phyloP scores from a whole-genome alignment of 495 filamentous ascomycete species.

The Penicillium verhagenii region DNA sequence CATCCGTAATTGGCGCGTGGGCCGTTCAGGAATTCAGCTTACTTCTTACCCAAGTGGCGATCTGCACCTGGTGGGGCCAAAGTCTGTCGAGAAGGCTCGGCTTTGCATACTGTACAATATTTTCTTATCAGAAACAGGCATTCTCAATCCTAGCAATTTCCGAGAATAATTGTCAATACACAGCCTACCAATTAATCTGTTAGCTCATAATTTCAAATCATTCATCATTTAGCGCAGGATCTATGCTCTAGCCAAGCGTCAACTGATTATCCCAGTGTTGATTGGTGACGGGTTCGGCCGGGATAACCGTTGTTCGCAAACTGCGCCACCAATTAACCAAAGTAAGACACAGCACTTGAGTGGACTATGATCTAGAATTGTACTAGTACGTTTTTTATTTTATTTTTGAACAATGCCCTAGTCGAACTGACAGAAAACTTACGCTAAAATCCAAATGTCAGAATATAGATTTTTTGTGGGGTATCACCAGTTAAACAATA shows the following conservation, averaged over 20 bases:
- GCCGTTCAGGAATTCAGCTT: no score
- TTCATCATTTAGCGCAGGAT: neutral
- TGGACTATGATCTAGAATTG: neutral
- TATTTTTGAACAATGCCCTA: no score
- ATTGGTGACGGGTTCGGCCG: neutral
- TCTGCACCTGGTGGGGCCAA: conserved; percentile 2
- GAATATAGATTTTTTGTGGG: neutral
- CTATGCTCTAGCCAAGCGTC: neutral
- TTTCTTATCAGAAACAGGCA: neutral
- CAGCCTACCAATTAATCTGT: neutral
- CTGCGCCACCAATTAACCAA: neutral
- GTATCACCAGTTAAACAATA: neutral
- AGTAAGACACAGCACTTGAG: neutral
- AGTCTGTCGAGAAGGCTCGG: neutral
- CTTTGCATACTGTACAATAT: neutral
- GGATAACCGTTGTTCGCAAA: neutral
- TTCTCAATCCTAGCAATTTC: no score
- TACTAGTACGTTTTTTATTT: no score
- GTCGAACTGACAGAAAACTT: neutral
- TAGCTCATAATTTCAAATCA: no score
- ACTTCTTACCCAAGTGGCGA: neutral
- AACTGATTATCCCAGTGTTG: neutral
- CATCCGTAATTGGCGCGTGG: neutral
- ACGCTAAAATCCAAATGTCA: neutral
- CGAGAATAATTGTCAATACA: neutral